These are phyloP conservation scores for Iris pallida DNA, from an alignment of 116 monocot genomes.

Conservation along the genomic window DNA sequence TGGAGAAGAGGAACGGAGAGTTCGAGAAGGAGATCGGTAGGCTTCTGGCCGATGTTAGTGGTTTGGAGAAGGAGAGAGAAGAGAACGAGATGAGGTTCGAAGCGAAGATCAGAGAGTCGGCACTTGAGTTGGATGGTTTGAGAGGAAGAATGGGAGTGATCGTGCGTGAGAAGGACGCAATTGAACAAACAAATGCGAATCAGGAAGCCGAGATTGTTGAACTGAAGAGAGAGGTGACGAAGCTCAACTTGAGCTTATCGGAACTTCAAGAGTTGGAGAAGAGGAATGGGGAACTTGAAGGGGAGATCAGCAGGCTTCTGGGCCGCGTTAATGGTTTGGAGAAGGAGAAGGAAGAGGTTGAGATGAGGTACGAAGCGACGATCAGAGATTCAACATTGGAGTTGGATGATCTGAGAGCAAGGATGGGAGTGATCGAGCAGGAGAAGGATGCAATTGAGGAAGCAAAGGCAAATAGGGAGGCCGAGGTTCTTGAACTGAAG, in stretches of 20 bases:
- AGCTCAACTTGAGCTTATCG: background rate
- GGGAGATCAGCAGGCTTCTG: background rate
- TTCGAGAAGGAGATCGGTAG: background rate
- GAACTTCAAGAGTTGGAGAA: background rate
- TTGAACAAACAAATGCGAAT: background rate
- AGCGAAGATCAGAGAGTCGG: background rate
- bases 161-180: background rate
- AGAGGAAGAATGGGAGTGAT: background rate
- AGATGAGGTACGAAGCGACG: background rate
- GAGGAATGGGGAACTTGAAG: background rate
- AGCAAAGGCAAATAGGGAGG: background rate
- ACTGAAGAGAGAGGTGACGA: background rate
- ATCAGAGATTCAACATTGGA: too few relatives aligned
- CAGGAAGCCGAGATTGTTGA: background rate
- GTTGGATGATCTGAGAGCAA: background rate
- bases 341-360: background rate
- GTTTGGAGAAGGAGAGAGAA: conserved; percentile 7
- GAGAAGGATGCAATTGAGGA: conserved; percentile 1
- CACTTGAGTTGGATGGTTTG: background rate
- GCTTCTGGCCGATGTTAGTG: background rate
- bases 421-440: background rate
- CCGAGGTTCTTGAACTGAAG: conserved; percentile 10
- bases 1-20: background rate
- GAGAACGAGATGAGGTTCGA: background rate
- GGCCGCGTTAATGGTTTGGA: background rate